A percentile compares a stretch with the other conserved stretches of the same genome.
These are phyloP conservation scores for Mycena maculata DNA, from an alignment of 768 basidiomycete species.

Conservation along the genomic window DNA sequence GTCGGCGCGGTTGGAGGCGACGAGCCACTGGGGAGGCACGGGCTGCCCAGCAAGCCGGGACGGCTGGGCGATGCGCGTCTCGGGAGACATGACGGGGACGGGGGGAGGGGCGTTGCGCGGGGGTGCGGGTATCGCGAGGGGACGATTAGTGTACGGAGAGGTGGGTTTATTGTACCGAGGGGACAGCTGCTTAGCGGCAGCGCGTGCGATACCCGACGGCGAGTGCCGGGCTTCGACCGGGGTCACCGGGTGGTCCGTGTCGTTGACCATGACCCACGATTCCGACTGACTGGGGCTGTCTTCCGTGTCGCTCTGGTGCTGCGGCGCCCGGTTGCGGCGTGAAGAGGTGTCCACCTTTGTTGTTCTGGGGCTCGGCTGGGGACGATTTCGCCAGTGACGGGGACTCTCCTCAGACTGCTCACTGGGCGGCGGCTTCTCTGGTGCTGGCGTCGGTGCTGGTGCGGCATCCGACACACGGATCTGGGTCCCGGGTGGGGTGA, in stretches of 20 bases:
- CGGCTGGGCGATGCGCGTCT: slow-evolving; percentile 46
- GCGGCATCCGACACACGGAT: slow-evolving; percentile 60
- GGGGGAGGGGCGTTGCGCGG: slow-evolving; percentile 55
- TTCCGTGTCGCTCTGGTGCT: slow-evolving; percentile 27
- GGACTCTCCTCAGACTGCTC: neutral
- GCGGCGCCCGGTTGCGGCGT: slow-evolving; percentile 32
- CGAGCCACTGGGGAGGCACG: slow-evolving; percentile 59
- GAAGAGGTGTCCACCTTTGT: slow-evolving; percentile 10
- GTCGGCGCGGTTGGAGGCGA: slow-evolving; percentile 63
- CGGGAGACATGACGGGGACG: slow-evolving; percentile 45
- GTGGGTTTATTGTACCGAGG: slow-evolving; percentile 44
- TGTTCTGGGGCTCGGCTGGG: slow-evolving; percentile 13
- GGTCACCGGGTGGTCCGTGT: slow-evolving; percentile 28
- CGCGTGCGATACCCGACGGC: slow-evolving; percentile 38
- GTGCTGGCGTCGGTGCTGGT: slow-evolving; percentile 3
- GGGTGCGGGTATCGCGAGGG: slow-evolving; percentile 48
- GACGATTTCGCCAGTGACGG: slow-evolving; percentile 8
- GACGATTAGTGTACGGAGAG: slow-evolving; percentile 48
- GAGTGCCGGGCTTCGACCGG: slow-evolving; percentile 28
- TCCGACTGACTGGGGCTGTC: slow-evolving; percentile 29
- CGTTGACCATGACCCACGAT: slow-evolving; percentile 32
- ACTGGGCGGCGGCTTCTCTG: slow-evolving; percentile 52
- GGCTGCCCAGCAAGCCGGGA: slow-evolving; percentile 54
- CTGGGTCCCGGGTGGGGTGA: slow-evolving; percentile 49
- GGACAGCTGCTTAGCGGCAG: slow-evolving; percentile 45